phyloP scores from a whole-genome alignment of 2,329 filamentous ascomycete species.

The Fusarium beomiforme region DNA sequence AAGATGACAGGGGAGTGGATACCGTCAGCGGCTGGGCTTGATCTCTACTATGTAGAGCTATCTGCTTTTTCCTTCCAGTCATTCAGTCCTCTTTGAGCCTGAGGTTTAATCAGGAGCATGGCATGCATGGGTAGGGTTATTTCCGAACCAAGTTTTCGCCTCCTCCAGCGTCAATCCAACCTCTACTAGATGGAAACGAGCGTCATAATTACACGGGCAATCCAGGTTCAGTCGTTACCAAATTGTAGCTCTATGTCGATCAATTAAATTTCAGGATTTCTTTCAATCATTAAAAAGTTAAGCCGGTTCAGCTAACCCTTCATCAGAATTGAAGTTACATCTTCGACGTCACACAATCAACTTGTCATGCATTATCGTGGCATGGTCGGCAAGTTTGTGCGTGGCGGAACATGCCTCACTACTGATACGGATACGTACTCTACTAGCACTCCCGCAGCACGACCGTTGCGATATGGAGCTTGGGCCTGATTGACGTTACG shows the following conservation, averaged over 20 bases:
- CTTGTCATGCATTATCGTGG: slow-evolving; percentile 39
- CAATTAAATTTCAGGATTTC: slow-evolving; percentile 5
- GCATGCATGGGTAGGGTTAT: slow-evolving; percentile 26
- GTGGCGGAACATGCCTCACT: slow-evolving; percentile 25
- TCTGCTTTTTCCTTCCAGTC: neutral
- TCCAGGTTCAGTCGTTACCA: slow-evolving; percentile 9
- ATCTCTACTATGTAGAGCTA: neutral
- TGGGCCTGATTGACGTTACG: slow-evolving; percentile 15
- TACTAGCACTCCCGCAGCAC: slow-evolving; percentile 28
- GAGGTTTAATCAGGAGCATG: slow-evolving; percentile 17
- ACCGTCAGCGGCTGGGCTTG: neutral
- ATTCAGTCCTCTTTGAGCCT: slow-evolving; percentile 2
- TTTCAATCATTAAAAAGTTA: neutral
- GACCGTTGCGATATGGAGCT: slow-evolving; percentile 36
- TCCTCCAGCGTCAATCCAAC: slow-evolving; percentile 27
- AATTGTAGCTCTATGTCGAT: slow-evolving; percentile 11
- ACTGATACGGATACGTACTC: neutral
- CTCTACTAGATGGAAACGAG: slow-evolving; percentile 16
- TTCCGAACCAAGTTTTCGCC: slow-evolving; percentile 38
- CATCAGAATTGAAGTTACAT: neutral
- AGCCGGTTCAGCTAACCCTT: neutral
- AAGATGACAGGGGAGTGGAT: neutral
- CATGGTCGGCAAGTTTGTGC: slow-evolving; percentile 17
- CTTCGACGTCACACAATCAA: slow-evolving; percentile 39
- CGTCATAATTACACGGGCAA: slow-evolving; percentile 26